Conservation (phyloP, 2,329 filamentous ascomycete species). For the Talaromyces atroroseus region DNA sequence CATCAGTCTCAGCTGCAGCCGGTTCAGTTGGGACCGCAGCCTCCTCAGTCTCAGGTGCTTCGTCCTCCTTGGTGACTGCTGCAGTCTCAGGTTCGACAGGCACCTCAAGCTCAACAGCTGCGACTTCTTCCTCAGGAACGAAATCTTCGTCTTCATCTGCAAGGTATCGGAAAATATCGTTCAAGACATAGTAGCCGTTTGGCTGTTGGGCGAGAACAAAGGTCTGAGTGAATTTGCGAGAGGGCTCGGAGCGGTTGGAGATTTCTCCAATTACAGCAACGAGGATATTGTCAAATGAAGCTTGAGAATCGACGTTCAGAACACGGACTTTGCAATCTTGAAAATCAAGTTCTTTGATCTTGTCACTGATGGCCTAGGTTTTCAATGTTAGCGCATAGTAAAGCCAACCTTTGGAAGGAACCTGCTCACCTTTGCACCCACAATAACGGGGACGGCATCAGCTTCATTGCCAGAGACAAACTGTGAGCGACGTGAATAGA, state of each 20-base stretch:
- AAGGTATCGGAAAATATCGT: constrained; percentile 95
- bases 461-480: constrained; percentile 90
- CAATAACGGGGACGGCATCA: constrained; percentile 76
- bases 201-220: constrained; percentile 95
- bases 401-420: background rate
- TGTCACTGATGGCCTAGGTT: constrained; percentile 78
- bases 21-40: constrained; percentile 34
- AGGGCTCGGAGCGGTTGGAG: constrained; percentile 84
- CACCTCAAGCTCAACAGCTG: constrained; percentile 20
- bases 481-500: constrained; percentile 94
- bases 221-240: constrained; percentile 95
- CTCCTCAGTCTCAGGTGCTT: constrained; percentile 38
- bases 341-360: constrained; percentile 88
- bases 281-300: constrained; percentile 86
- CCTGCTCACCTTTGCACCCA: constrained; percentile 73
- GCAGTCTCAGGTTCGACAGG: constrained; percentile 23
- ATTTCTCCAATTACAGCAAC: constrained; percentile 98
- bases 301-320: constrained; percentile 94
- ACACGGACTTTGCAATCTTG: constrained; percentile 98
- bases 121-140: constrained; percentile 36
- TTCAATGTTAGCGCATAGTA: constrained; percentile 15
- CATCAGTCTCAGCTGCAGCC: constrained; percentile 57
- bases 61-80: constrained; percentile 29
- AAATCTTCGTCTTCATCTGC: constrained; percentile 67
- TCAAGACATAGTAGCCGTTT: constrained; percentile 95